Evolutionary conservation across 176 grass and related monocot species (phyloP).

Genomic region (Juncus inflexus): DNA sequence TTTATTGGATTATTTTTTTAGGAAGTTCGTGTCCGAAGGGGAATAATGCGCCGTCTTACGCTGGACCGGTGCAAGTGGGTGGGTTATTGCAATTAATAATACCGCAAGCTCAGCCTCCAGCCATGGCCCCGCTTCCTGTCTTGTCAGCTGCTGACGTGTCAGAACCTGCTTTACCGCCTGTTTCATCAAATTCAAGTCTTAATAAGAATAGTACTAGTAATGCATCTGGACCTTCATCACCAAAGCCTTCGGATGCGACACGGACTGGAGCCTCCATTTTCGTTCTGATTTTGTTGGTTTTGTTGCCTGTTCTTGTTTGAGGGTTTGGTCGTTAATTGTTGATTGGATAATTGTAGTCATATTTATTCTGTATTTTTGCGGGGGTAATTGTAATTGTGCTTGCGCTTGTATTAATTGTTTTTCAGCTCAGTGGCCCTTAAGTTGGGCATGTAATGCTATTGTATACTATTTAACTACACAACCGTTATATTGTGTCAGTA

Average conservation of each 20-base stretch:
- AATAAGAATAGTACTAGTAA: background rate
- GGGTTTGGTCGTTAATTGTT: background rate
- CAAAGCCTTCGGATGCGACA: conserved; percentile 26
- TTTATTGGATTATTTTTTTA: conserved; percentile 21
- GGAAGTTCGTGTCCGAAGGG: conserved; percentile 48
- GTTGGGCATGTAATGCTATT: no score
- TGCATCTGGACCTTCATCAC: background rate
- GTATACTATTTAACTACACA: no score
- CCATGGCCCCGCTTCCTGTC: conserved; percentile 34
- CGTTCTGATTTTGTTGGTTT: conserved; percentile 23
- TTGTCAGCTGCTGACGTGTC: conserved; percentile 29
- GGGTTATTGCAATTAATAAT: conserved; percentile 12
- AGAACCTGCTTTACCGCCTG: conserved; percentile 46
- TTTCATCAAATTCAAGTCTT: background rate
- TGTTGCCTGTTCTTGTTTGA: conserved; percentile 30
- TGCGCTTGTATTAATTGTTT: no score
- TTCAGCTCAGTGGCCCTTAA: no score
- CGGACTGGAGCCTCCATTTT: background rate
- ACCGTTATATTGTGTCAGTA: no score
- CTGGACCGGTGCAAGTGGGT: conserved; percentile 9
- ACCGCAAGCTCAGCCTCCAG: conserved; percentile 16
- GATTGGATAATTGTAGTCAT: conserved; percentile 8
- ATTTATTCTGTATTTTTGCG: conserved; percentile 12
- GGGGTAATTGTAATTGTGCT: background rate
- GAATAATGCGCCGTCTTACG: conserved; percentile 39